phyloP scores from a whole-genome alignment of 306 rosid genomes.

The Lathyrus oleraceus region DNA sequence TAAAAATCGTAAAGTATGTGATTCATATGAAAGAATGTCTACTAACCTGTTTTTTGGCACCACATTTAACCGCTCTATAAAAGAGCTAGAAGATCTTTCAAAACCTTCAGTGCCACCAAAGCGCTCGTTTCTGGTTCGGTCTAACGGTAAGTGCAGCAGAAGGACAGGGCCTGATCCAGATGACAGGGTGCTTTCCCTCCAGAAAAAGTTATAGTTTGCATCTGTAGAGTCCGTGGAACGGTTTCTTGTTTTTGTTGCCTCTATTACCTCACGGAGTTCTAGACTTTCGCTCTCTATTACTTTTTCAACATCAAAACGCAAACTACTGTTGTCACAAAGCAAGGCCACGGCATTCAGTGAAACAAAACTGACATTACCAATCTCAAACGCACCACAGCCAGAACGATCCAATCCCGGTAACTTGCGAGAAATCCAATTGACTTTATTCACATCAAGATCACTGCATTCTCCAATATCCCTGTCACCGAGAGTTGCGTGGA shows the following conservation, averaged over 20 bases:
- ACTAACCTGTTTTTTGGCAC: slow-evolving; percentile 51
- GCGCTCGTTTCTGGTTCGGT: slow-evolving; percentile 24
- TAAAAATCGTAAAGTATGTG: not conserved
- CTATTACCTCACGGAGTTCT: slow-evolving; percentile 41
- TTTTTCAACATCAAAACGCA: slow-evolving; percentile 66
- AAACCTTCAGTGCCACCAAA: slow-evolving; percentile 28
- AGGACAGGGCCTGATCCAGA: slow-evolving; percentile 70
- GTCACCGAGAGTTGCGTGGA: slow-evolving; percentile 69
- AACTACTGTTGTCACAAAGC: slow-evolving; percentile 52
- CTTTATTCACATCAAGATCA: slow-evolving; percentile 38
- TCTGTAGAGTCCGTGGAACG: slow-evolving; percentile 15
- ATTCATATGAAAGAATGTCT: slow-evolving; percentile 18
- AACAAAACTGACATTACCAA: slow-evolving; percentile 59
- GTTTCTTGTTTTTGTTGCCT: not conserved
- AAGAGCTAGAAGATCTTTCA: slow-evolving; percentile 24
- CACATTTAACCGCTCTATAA: slow-evolving; percentile 28
- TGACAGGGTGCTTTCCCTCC: slow-evolving; percentile 44
- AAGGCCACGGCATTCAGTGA: slow-evolving; percentile 65
- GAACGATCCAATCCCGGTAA: slow-evolving; percentile 59
- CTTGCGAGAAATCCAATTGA: slow-evolving; percentile 51
- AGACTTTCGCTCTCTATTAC: slow-evolving; percentile 62
- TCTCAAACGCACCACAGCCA: slow-evolving; percentile 65
- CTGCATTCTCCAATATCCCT: slow-evolving; percentile 60
- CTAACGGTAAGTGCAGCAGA: slow-evolving; percentile 62
- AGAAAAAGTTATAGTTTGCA: slow-evolving; percentile 35